A percentile compares a stretch with the other conserved stretches of the same genome.
Evolutionary conservation across 2,329 filamentous ascomycete species (phyloP).

Genomic region (Drechslerella dactyloides): DNA sequence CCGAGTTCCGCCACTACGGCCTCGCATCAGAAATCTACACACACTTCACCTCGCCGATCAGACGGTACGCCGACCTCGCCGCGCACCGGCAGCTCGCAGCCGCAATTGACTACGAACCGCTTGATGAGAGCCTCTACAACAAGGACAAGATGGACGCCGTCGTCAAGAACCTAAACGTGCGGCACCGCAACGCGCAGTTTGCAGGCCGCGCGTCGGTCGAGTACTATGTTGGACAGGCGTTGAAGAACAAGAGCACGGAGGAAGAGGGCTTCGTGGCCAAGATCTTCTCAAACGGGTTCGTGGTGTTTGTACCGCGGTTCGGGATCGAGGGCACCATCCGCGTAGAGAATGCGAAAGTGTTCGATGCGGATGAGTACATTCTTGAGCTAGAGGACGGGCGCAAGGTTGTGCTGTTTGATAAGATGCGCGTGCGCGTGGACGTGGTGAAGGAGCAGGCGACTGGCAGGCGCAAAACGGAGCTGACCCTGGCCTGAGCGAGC

Average conservation of each 20-base stretch:
- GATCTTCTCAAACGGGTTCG: slow-evolving; percentile 95
- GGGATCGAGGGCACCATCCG: slow-evolving; percentile 93
- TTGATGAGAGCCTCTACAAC: slow-evolving; percentile 81
- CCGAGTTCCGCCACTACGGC: slow-evolving; percentile 96
- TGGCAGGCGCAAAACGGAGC: slow-evolving; percentile 89
- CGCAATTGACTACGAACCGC: slow-evolving; percentile 87
- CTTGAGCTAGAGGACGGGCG: slow-evolving; percentile 62
- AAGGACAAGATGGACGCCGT: slow-evolving; percentile 87
- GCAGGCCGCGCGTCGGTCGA: slow-evolving; percentile 92
- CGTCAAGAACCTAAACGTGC: slow-evolving; percentile 97
- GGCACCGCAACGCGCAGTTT: slow-evolving; percentile 95
- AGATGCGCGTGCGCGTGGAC: slow-evolving; percentile 84
- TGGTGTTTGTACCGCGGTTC: slow-evolving; percentile 93
- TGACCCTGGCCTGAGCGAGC: slow-evolving; percentile 66
- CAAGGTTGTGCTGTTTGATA: slow-evolving; percentile 84
- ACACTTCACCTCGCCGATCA: slow-evolving; percentile 96
- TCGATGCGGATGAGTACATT: slow-evolving; percentile 84
- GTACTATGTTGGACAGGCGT: slow-evolving; percentile 96
- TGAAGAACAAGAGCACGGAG: slow-evolving; percentile 76
- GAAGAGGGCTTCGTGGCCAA: slow-evolving; percentile 97
- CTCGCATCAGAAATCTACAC: slow-evolving; percentile 97
- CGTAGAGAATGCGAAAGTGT: slow-evolving; percentile 75
- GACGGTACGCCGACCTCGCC: slow-evolving; percentile 94
- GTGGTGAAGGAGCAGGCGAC: slow-evolving; percentile 93
- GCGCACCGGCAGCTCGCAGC: slow-evolving; percentile 93